Base-by-base conservation (phyloP, 257 asterid genomes). In the Eustoma russellianum region DNA sequence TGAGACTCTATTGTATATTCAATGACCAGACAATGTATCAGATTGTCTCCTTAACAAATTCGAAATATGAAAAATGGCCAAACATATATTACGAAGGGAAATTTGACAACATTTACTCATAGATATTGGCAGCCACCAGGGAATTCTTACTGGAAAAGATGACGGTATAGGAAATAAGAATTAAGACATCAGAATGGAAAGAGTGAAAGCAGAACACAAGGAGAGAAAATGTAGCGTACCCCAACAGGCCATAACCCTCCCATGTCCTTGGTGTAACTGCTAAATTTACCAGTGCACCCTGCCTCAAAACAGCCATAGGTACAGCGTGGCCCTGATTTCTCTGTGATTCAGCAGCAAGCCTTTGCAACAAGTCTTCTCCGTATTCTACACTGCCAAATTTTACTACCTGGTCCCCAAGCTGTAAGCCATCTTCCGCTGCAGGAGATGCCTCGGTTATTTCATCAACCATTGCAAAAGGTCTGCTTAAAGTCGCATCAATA, bases 391-490 rank as follows among this genome's bases (percentile, higher is more conserved):
- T 57, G 52, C 97, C 95, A 64, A 88, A 92, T 74, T 83, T 92
- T 51, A 88, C 78, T 56, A 92, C 76, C 76, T 77, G 99, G 74
- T 92, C 99, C 18, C 98, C 97, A 45, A 92, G 91, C 63, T 88
- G 97, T 59, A 92, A 60, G 17, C 99, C 95, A 62, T 88, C 97
- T 75, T 85, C 97, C 52, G 94, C 94, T 13, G 97, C 97, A 46
- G 95, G 99, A 56, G 95, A 92, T 5, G 79, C 77, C 72, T 88
- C 95, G 17, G 76, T 73, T 66, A 92, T 92, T 72, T 92, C 93
- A 70, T 92, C 99, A 10, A 92, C 80, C 67, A 83, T 55, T 11
- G 94, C 97, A 62, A 92, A 92, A 54, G 97, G 93, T 61, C 80
- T 79, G 74, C 80, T 71, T 52, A 72, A 58, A 68, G 33, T 67